Evolutionary conservation across 768 basidiomycete species (phyloP).

Genomic region (Amanita brunnescens): DNA sequence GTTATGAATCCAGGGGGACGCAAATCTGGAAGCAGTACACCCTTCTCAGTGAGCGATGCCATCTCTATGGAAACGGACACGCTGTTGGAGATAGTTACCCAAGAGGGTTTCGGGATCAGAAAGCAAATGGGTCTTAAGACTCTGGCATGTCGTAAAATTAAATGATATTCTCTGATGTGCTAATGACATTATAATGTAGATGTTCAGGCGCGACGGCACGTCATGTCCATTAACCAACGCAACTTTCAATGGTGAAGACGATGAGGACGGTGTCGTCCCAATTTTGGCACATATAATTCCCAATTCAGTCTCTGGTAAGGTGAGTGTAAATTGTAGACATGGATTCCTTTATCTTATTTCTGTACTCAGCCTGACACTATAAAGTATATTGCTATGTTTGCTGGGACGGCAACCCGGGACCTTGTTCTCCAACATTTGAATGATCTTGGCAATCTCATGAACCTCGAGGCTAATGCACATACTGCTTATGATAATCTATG

Average conservation of each 20-base stretch:
- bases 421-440: constrained; percentile 6
- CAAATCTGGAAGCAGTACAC: background rate
- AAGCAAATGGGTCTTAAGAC: background rate
- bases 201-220: background rate
- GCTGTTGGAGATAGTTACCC: background rate
- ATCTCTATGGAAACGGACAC: background rate
- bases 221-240: background rate
- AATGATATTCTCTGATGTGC: background rate
- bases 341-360: background rate
- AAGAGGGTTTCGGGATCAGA: background rate
- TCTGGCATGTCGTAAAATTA: constrained; percentile 1
- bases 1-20: background rate
- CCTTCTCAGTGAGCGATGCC: background rate
- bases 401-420: constrained; percentile 2
- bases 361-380: constrained; percentile 6
- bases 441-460: constrained; percentile 8
- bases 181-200: background rate
- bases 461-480: constrained; percentile 6
- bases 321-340: background rate
- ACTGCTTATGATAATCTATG: constrained; percentile 5
- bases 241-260: background rate
- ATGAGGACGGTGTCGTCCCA: background rate
- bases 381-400: constrained; percentile 8
- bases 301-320: constrained; percentile 3
- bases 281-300: constrained; percentile 10